Evolutionary conservation across 768 basidiomycete genomes (phyloP).

Genomic region (Mycena pura): DNA sequence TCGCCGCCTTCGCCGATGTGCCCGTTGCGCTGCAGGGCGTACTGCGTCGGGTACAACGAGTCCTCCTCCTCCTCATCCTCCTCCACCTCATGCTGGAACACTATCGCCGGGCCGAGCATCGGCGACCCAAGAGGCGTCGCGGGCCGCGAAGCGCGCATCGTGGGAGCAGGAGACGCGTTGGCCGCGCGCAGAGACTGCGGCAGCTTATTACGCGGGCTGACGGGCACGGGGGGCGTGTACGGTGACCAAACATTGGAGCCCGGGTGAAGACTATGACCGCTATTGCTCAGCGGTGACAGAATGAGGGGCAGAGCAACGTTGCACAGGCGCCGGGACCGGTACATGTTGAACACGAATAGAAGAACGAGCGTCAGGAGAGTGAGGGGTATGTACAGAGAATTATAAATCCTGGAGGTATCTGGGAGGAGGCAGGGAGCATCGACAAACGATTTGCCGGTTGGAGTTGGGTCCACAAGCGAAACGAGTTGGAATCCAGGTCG

Average conservation of each 20-base stretch:
- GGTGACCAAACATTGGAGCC: conserved; percentile 53
- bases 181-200: conserved; percentile 51
- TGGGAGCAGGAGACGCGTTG: conserved; percentile 39
- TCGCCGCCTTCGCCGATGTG: conserved; percentile 40
- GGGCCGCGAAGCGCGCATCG: conserved; percentile 50
- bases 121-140: conserved; percentile 49
- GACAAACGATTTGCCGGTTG: conserved; percentile 51
- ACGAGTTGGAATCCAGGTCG: conserved; percentile 88
- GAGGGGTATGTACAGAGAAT: conserved; percentile 67
- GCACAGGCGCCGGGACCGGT: conserved; percentile 31
- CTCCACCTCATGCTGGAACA: conserved; percentile 21
- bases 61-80: conserved; percentile 58
- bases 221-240: conserved; percentile 39
- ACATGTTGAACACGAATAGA: conserved; percentile 53
- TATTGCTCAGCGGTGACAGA: conserved; percentile 38
- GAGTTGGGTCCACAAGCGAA: conserved; percentile 54
- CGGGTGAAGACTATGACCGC: conserved; percentile 29
- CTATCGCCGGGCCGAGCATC: conserved; percentile 35
- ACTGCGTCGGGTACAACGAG: conserved; percentile 56
- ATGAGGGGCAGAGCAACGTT: conserved; percentile 36
- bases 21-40: conserved; percentile 47
- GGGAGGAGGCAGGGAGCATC: conserved; percentile 84
- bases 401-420: conserved; percentile 66
- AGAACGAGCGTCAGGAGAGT: conserved; percentile 58
- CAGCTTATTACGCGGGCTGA: conserved; percentile 47